Conservation (phyloP, 208 protist genomes). For the Crithidia expoeki region DNA sequence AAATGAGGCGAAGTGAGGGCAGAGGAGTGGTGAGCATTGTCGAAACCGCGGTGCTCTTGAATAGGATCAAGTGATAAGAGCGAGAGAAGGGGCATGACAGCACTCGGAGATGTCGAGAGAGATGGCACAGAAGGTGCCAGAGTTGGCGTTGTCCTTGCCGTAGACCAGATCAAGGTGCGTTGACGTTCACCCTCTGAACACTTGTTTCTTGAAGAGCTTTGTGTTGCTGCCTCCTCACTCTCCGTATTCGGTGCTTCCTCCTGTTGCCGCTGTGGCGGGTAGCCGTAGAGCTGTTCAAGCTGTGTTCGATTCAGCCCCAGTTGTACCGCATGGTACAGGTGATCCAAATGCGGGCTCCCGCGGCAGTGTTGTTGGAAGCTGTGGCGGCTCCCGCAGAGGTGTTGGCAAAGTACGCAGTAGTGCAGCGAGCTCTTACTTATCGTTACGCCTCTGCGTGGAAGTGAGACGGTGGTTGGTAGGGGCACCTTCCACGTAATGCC, state of each 20-base stretch:
- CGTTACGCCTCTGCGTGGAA: too few species aligned
- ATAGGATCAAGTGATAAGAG: constrained; percentile 12
- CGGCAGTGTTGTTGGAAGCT: constrained; percentile 48
- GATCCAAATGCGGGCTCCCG: constrained; percentile 45
- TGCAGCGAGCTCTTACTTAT: not conserved
- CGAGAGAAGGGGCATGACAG: constrained; percentile 21
- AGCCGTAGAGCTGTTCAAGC: constrained; percentile 19
- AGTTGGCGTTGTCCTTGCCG: too few species aligned
- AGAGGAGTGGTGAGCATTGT: not conserved
- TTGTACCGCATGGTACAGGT: constrained; percentile 51
- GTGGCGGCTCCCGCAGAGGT: constrained; percentile 17
- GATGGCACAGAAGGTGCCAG: not conserved
- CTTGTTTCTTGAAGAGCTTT: too few species aligned
- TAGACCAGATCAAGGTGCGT: too few species aligned
- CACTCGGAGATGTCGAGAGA: not conserved
- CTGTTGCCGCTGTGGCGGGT: not conserved
- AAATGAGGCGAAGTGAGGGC: not conserved
- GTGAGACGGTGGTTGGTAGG: constrained; percentile 26
- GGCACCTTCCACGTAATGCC: constrained; percentile 65
- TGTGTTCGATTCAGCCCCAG: constrained; percentile 25
- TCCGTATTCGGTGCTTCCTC: not conserved
- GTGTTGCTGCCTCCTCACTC: not conserved
- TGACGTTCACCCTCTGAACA: too few species aligned
- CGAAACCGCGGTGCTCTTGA: too few species aligned
- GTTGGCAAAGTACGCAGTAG: constrained; percentile 70